phyloP scores from a whole-genome alignment of 257 asterid genomes.

The Oldenlandia corymbosa region DNA sequence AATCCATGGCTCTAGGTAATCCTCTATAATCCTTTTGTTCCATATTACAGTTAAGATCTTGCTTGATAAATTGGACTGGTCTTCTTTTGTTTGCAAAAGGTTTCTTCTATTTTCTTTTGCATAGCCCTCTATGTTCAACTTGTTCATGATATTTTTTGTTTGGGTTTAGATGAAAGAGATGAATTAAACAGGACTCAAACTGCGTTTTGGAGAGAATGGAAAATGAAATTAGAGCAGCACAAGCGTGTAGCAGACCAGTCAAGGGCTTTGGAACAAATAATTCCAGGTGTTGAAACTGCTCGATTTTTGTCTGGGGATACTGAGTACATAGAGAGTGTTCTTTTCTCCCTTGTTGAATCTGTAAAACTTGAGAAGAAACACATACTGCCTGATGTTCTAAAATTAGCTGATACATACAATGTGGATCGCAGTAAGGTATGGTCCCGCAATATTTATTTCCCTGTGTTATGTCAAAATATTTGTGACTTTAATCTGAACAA shows the following conservation, averaged over 20 bases:
- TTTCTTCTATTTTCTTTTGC: background rate
- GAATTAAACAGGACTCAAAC: slow-evolving; percentile 79
- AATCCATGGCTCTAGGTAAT: slow-evolving; percentile 65
- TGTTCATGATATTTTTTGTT: slow-evolving; percentile 13
- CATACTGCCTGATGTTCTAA: slow-evolving; percentile 53
- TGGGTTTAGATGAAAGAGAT: slow-evolving; percentile 62
- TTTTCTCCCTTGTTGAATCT: slow-evolving; percentile 71
- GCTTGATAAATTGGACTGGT: slow-evolving; percentile 16
- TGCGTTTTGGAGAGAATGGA: slow-evolving; percentile 98
- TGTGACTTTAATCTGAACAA: background rate
- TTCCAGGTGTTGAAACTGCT: slow-evolving; percentile 86
- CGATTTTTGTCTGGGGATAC: slow-evolving; percentile 79
- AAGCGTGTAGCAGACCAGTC: slow-evolving; percentile 75
- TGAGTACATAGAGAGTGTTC: slow-evolving; percentile 59
- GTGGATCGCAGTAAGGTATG: slow-evolving; percentile 69
- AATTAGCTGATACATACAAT: slow-evolving; percentile 62
- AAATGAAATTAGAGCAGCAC: slow-evolving; percentile 84
- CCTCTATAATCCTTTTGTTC: slow-evolving; percentile 12
- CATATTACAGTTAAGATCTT: slow-evolving; percentile 10
- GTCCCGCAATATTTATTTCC: slow-evolving; percentile 6
- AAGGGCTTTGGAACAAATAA: slow-evolving; percentile 76
- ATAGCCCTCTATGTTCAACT: slow-evolving; percentile 5
- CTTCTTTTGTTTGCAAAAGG: background rate
- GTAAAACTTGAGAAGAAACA: slow-evolving; percentile 67
- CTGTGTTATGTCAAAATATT: background rate